phyloP scores from a whole-genome alignment of 768 basidiomycete genomes.

The Naganishia randhawae region DNA sequence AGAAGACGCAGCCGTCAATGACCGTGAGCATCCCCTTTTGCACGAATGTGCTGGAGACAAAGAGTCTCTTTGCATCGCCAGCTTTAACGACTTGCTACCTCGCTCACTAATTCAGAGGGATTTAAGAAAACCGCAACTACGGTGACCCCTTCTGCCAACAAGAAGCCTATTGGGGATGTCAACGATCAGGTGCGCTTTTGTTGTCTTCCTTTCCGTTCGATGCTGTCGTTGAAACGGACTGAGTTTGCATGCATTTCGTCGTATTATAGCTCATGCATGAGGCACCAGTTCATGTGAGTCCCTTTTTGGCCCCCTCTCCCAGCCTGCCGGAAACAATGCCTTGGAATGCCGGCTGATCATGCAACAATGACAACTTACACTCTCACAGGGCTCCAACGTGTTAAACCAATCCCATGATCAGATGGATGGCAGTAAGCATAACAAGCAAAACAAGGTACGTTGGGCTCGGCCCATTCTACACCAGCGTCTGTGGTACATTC shows the following conservation, averaged over 20 bases:
- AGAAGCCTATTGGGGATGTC: conserved; percentile 17
- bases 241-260: not conserved
- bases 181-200: conserved; percentile 3
- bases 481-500: no score
- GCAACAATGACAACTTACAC: no score
- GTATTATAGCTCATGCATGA: conserved; percentile 17
- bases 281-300: conserved; percentile 24
- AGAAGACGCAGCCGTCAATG: conserved; percentile 20
- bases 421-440: conserved; percentile 21
- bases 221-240: no score
- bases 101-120: conserved; percentile 13
- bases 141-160: conserved; percentile 24
- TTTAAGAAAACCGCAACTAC: conserved; percentile 30
- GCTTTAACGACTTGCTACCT: not conserved
- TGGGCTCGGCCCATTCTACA: not conserved
- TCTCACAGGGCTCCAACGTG: conserved; percentile 15
- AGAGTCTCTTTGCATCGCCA: not conserved
- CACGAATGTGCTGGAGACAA: not conserved
- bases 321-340: no score
- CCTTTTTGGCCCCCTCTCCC: no score
- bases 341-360: no score
- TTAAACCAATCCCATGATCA: conserved; percentile 23
- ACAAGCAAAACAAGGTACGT: conserved; percentile 23
- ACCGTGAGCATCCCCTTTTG: conserved; percentile 6
- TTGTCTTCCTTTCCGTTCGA: not conserved